phyloP scores from a whole-genome alignment of 1,139 yeast species.

The Casaregolazyma lundiana region DNA sequence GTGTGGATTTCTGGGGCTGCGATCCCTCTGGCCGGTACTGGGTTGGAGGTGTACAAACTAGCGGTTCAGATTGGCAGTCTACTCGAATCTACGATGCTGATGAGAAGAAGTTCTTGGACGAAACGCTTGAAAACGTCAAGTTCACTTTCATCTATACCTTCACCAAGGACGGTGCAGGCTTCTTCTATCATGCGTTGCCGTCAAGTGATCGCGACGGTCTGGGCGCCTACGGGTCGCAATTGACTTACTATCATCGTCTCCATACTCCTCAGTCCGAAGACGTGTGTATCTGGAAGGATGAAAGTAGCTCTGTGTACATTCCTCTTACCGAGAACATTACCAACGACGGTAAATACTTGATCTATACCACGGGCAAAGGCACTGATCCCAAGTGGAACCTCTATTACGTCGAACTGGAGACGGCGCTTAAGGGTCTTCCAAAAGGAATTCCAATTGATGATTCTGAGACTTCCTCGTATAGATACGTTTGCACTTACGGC shows the following conservation, averaged over 20 bases:
- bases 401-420: slow-evolving; percentile 5
- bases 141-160: slow-evolving; percentile 9
- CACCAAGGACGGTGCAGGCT: slow-evolving; percentile 9
- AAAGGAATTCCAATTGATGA: slow-evolving; percentile 5
- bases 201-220: slow-evolving; percentile 2
- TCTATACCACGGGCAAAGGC: slow-evolving; percentile 2
- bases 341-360: slow-evolving; percentile 9
- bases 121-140: slow-evolving; percentile 9
- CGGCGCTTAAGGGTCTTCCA: background rate
- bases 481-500: slow-evolving; percentile 5
- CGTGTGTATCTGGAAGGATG: slow-evolving; percentile 9
- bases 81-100: slow-evolving; percentile 8
- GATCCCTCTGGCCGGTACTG: slow-evolving; percentile 11
- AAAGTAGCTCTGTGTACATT: slow-evolving; percentile 6
- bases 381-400: slow-evolving; percentile 6
- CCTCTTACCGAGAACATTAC: slow-evolving; percentile 7
- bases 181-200: slow-evolving; percentile 11
- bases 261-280: slow-evolving; percentile 10
- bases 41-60: slow-evolving; percentile 11
- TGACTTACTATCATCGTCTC: slow-evolving; percentile 7
- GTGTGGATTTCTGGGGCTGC: slow-evolving; percentile 12
- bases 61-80: slow-evolving; percentile 13
- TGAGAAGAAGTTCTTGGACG: slow-evolving; percentile 1
- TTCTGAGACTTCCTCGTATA: slow-evolving; percentile 1
- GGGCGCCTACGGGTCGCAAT: slow-evolving; percentile 10